Conservation (phyloP, 495 filamentous ascomycete species). For the Xylaria venustula region DNA sequence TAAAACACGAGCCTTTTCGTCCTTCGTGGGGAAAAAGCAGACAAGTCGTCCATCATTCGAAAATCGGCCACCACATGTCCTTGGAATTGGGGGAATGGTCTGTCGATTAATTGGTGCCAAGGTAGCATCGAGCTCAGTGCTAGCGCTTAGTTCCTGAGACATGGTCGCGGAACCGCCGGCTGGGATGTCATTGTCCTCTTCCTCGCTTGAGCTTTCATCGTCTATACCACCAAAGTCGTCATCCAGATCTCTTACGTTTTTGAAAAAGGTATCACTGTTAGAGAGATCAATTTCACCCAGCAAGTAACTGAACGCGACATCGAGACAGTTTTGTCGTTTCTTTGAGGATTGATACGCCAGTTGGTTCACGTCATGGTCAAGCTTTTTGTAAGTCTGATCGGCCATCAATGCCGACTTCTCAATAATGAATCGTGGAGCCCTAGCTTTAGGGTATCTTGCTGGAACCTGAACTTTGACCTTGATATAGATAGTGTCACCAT, state of each 20-base stretch:
- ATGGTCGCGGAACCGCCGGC: conserved; percentile 48
- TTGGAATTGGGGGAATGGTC: conserved; percentile 73
- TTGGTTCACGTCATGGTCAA: conserved; percentile 65
- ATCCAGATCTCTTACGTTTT: conserved; percentile 61
- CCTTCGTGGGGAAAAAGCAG: conserved; percentile 84
- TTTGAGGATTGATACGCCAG: conserved; percentile 68
- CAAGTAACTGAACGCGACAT: conserved; percentile 78
- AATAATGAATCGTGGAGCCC: conserved; percentile 64
- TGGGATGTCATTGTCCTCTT: conserved; percentile 68
- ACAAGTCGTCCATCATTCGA: conserved; percentile 74
- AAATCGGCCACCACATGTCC: conserved; percentile 74
- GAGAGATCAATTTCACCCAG: conserved; percentile 79
- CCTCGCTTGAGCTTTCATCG: conserved; percentile 79
- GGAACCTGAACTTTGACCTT: conserved; percentile 81
- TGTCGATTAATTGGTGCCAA: conserved; percentile 63
- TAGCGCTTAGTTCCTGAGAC: conserved; percentile 55
- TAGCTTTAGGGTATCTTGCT: conserved; percentile 66
- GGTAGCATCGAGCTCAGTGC: conserved; percentile 50
- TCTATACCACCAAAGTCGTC: conserved; percentile 57
- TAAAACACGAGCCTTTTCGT: conserved; percentile 63
- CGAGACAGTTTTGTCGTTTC: conserved; percentile 73
- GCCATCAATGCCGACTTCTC: conserved; percentile 79
- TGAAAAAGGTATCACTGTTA: conserved; percentile 68
- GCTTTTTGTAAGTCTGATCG: conserved; percentile 60
- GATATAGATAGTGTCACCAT: conserved; percentile 69